phyloP scores from a whole-genome alignment of 345 rosid species.

The Camelina hispida region DNA sequence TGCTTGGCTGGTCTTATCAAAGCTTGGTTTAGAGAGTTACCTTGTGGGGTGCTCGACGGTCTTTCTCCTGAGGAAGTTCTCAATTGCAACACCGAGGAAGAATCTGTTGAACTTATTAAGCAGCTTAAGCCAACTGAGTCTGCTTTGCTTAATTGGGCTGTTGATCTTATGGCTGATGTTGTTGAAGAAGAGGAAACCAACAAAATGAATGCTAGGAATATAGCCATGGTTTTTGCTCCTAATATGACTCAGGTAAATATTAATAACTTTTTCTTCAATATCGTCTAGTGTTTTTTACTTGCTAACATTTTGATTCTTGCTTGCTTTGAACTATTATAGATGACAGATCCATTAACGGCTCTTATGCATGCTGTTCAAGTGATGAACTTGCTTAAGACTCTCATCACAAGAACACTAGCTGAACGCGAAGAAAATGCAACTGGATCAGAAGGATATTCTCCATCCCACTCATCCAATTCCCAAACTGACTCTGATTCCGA shows the following conservation, averaged over 20 bases:
- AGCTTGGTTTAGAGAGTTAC: constrained; percentile 99
- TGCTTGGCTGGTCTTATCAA: constrained; percentile 95
- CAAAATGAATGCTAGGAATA: constrained; percentile 95
- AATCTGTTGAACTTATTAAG: constrained; percentile 69
- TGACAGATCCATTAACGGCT: constrained; percentile 95
- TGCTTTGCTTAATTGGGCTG: constrained; percentile 89
- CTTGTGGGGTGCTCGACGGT: constrained; percentile 92
- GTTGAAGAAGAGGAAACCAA: constrained; percentile 89
- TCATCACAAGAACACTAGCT: constrained; percentile 62
- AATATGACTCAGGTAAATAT: constrained; percentile 88
- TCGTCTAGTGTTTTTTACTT: background rate
- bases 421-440: constrained; percentile 72
- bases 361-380: constrained; percentile 98
- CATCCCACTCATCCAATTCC: constrained; percentile 62
- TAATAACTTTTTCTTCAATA: background rate
- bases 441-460: constrained; percentile 65
- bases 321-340: constrained; percentile 45
- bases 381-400: constrained; percentile 92
- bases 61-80: constrained; percentile 95
- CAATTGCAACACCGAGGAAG: constrained; percentile 81
- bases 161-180: constrained; percentile 95
- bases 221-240: constrained; percentile 95
- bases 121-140: constrained; percentile 88
- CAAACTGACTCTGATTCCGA: constrained; percentile 68
- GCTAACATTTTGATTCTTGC: constrained; percentile 18